Conservation (phyloP, 2,329 filamentous ascomycete genomes). For the Plenodomus tracheiphilus region DNA sequence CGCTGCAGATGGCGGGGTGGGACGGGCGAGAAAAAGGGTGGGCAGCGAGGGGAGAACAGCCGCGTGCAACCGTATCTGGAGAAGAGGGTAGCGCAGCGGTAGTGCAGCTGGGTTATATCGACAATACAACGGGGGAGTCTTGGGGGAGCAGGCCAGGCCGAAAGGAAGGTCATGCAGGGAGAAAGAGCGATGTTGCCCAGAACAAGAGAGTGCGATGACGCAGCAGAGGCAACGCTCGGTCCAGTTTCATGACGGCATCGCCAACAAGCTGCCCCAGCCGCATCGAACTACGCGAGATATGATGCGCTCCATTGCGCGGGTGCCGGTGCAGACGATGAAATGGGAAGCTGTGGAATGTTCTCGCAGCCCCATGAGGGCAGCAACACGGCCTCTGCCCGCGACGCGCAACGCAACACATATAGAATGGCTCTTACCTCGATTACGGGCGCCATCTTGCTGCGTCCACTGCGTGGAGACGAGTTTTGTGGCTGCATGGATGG, state of each 20-base stretch:
- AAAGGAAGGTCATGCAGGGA: slow-evolving; percentile 27
- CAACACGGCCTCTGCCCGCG: too few species aligned
- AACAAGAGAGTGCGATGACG: slow-evolving; percentile 36
- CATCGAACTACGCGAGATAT: slow-evolving; percentile 11
- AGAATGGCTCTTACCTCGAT: slow-evolving; percentile 37
- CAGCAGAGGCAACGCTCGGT: slow-evolving; percentile 2
- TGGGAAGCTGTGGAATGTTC: too few species aligned
- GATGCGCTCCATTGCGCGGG: slow-evolving; percentile 2
- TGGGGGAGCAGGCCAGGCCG: slow-evolving; percentile 15
- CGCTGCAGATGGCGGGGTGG: slow-evolving; percentile 22
- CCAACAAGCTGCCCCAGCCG: slow-evolving; percentile 18
- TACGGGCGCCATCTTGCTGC: slow-evolving; percentile 31
- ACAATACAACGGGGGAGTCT: neutral
- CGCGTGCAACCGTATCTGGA: slow-evolving; percentile 21
- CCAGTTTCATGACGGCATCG: slow-evolving; percentile 24
- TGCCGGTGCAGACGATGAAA: too few species aligned
- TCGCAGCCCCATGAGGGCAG: too few species aligned
- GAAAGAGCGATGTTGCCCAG: slow-evolving; percentile 15
- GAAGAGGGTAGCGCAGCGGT: slow-evolving; percentile 12
- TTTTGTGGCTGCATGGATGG: slow-evolving; percentile 27
- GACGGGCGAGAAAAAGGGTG: slow-evolving; percentile 13
- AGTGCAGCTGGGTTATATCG: neutral
- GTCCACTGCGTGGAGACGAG: slow-evolving; percentile 16
- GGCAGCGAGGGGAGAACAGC: slow-evolving; percentile 5
- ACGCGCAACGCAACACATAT: neutral